Conservation (phyloP, 768 basidiomycete species). For the Lentinula aciculospora region DNA sequence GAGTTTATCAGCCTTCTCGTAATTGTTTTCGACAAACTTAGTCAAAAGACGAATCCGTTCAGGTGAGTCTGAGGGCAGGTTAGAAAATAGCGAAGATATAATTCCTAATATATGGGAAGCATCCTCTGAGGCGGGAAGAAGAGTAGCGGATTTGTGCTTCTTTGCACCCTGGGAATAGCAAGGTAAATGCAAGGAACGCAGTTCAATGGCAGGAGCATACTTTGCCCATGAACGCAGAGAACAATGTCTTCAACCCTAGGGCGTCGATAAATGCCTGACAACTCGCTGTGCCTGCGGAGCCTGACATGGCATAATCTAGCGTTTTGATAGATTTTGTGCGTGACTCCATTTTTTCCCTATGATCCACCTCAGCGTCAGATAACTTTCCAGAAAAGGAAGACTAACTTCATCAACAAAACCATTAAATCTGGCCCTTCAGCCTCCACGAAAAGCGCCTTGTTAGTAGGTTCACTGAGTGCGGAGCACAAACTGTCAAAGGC, state of each 20-base stretch:
- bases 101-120: constrained; percentile 85
- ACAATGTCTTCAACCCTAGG: constrained; percentile 83
- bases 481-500: constrained; percentile 89
- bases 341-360: constrained; percentile 78
- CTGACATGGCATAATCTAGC: constrained; percentile 87
- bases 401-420: constrained; percentile 96
- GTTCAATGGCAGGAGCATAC: constrained; percentile 28
- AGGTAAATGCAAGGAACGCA: constrained; percentile 8
- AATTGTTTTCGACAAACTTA: constrained; percentile 91
- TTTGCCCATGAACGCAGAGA: constrained; percentile 93
- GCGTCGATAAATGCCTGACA: constrained; percentile 88
- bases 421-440: constrained; percentile 95
- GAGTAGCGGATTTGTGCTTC: constrained; percentile 51
- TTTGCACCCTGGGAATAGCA: constrained; percentile 38
- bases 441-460: constrained; percentile 79
- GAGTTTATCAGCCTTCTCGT: constrained; percentile 93
- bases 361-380: constrained; percentile 5
- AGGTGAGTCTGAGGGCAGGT: constrained; percentile 80
- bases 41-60: constrained; percentile 76
- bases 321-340: constrained; percentile 85
- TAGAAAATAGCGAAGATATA: constrained; percentile 81
- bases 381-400: constrained; percentile 6
- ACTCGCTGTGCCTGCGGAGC: constrained; percentile 55
- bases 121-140: constrained; percentile 67
- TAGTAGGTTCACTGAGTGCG: constrained; percentile 66